A percentile compares a stretch with the other conserved stretches of the same genome.
phyloP scores from a whole-genome alignment of 169 alveolate genomes.

The Plasmodium malariae region DNA sequence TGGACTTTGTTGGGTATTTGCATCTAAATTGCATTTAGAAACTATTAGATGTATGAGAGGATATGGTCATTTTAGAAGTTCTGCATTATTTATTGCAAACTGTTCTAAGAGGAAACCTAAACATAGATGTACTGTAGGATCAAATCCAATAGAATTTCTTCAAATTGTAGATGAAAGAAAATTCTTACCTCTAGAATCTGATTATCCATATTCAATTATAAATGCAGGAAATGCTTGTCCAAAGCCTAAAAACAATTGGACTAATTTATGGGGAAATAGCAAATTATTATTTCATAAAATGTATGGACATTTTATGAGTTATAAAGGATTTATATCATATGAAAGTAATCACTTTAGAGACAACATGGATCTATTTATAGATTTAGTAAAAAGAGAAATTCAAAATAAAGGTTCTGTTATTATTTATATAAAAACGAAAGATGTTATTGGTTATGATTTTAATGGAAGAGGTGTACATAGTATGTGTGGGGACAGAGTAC shows the following conservation, averaged over 20 bases:
- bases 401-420: constrained; percentile 79
- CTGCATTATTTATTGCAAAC: constrained; percentile 63
- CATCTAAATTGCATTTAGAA: constrained; percentile 73
- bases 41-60: constrained; percentile 77
- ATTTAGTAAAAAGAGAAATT: constrained; percentile 59
- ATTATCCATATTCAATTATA: constrained; percentile 32
- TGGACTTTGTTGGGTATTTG: constrained; percentile 64
- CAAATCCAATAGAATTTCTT: constrained; percentile 53
- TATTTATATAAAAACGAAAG: constrained; percentile 62
- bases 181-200: constrained; percentile 50
- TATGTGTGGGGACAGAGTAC: constrained; percentile 61
- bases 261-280: constrained; percentile 29
- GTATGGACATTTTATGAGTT: too few relatives aligned
- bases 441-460: constrained; percentile 65
- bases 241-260: neutral
- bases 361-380: constrained; percentile 41
- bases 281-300: constrained; percentile 25
- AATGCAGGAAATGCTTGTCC: constrained; percentile 27
- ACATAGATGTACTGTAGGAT: constrained; percentile 31
- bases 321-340: constrained; percentile 7
- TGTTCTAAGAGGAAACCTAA: constrained; percentile 17
- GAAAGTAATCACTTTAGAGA: neutral
- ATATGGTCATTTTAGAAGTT: constrained; percentile 60
- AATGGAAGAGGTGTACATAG: constrained; percentile 71
- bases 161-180: constrained; percentile 20